phyloP scores from a whole-genome alignment of 2,329 filamentous ascomycete genomes.

The Cladobotryum mycophilum region DNA sequence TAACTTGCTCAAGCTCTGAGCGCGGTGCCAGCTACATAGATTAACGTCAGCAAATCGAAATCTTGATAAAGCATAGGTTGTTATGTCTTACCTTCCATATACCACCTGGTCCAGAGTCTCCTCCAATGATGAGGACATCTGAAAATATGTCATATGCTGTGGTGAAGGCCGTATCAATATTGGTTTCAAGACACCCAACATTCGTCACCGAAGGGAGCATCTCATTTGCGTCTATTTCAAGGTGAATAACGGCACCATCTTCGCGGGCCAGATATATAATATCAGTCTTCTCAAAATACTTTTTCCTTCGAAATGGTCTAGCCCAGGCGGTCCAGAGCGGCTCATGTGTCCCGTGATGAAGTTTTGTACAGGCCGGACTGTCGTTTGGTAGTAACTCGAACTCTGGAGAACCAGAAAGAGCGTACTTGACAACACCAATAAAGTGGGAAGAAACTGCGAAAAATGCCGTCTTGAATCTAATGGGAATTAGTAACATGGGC shows the following conservation, averaged over 20 bases:
- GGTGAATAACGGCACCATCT: slow-evolving; percentile 71
- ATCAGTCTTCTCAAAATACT: slow-evolving; percentile 60
- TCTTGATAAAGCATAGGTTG: not conserved
- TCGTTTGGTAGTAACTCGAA: slow-evolving; percentile 41
- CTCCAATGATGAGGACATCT: slow-evolving; percentile 75
- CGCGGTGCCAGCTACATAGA: slow-evolving; percentile 45
- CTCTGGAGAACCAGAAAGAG: slow-evolving; percentile 44
- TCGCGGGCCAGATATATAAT: slow-evolving; percentile 82
- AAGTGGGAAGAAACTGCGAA: slow-evolving; percentile 57
- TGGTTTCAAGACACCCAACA: slow-evolving; percentile 61
- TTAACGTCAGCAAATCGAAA: not conserved
- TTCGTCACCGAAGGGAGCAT: slow-evolving; percentile 49
- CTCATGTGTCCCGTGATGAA: slow-evolving; percentile 39
- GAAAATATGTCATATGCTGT: slow-evolving; percentile 61
- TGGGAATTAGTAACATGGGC: slow-evolving; percentile 65
- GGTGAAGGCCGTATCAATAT: slow-evolving; percentile 76
- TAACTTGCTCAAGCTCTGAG: slow-evolving; percentile 37
- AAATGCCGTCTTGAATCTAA: slow-evolving; percentile 65
- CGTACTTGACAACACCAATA: slow-evolving; percentile 50
- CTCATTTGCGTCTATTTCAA: slow-evolving; percentile 58
- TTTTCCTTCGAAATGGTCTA: slow-evolving; percentile 61
- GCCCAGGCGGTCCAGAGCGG: slow-evolving; percentile 83
- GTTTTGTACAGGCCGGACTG: slow-evolving; percentile 34
- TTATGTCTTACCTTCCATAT: slow-evolving; percentile 55
- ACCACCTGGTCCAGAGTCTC: slow-evolving; percentile 70